Conservation (phyloP, 2,329 filamentous ascomycete species). For the Hymenoscyphus scutula region DNA sequence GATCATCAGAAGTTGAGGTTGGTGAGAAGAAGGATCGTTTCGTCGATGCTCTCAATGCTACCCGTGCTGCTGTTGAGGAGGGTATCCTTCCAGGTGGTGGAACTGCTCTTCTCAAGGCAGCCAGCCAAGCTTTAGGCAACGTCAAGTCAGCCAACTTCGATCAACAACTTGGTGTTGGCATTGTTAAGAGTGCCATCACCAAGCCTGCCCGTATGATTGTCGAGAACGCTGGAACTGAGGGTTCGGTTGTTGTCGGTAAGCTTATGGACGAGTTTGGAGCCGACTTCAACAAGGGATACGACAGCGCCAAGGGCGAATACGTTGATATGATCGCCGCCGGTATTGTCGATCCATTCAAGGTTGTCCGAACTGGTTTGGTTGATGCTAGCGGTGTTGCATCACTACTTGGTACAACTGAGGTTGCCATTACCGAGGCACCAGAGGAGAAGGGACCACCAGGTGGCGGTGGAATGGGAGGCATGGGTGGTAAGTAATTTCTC, state of each 20-base stretch:
- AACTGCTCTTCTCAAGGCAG: slow-evolving; percentile 96
- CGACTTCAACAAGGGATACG: slow-evolving; percentile 98
- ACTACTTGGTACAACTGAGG: slow-evolving; percentile 94
- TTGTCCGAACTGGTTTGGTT: slow-evolving; percentile 91
- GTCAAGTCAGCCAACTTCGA: slow-evolving; percentile 95
- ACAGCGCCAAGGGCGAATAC: slow-evolving; percentile 95
- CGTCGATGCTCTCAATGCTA: slow-evolving; percentile 96
- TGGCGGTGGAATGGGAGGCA: slow-evolving; percentile 50
- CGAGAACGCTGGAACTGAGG: slow-evolving; percentile 95
- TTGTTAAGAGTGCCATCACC: slow-evolving; percentile 97
- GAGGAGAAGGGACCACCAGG: slow-evolving; percentile 74
- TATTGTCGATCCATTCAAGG: slow-evolving; percentile 99
- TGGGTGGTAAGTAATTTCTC: slow-evolving; percentile 45
- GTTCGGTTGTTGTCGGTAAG: slow-evolving; percentile 95
- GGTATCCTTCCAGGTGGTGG: slow-evolving; percentile 98
- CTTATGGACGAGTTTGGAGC: slow-evolving; percentile 86
- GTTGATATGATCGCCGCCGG: slow-evolving; percentile 96
- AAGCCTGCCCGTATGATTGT: slow-evolving; percentile 92
- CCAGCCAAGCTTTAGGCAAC: slow-evolving; percentile 77
- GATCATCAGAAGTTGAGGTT: slow-evolving; percentile 96
- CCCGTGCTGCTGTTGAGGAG: slow-evolving; percentile 96
- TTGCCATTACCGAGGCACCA: slow-evolving; percentile 95
- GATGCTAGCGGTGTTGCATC: slow-evolving; percentile 96
- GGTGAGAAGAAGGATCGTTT: slow-evolving; percentile 99
- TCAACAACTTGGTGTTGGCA: slow-evolving; percentile 96